phyloP scores from a whole-genome alignment of 2,329 filamentous ascomycete species.

The Exophiala viscosa region DNA sequence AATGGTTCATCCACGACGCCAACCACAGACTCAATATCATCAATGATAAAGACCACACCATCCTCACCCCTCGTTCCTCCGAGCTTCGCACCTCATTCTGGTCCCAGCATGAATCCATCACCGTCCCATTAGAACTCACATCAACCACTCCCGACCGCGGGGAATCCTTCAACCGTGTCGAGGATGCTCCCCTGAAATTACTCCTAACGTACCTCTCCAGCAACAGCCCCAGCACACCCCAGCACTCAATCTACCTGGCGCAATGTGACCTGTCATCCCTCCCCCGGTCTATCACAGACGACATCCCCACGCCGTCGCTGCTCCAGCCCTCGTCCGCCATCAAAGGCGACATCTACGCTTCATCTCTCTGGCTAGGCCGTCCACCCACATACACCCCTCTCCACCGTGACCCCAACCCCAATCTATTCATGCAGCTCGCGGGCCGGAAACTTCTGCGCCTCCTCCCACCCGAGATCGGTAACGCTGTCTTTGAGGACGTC shows the following conservation, averaged over 20 bases:
- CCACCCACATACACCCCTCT: conserved; percentile 86
- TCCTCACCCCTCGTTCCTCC: conserved; percentile 6
- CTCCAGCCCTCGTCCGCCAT: conserved; percentile 53
- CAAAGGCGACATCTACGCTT: conserved; percentile 79
- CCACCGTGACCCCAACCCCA: conserved; percentile 91
- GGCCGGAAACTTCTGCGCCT: conserved; percentile 71
- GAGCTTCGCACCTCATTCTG: conserved; percentile 24
- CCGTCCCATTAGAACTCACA: conserved; percentile 60
- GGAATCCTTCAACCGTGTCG: conserved; percentile 44
- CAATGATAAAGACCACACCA: background rate
- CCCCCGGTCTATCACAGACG: conserved; percentile 57
- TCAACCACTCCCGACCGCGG: conserved; percentile 4
- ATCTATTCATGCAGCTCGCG: conserved; percentile 80
- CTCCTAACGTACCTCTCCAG: conserved; percentile 55
- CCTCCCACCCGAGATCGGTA: conserved; percentile 61
- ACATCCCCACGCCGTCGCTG: conserved; percentile 61
- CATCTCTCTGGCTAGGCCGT: conserved; percentile 82
- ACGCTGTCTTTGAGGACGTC: conserved; percentile 59
- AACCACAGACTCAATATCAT: conserved; percentile 3
- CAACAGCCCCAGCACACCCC: conserved; percentile 23
- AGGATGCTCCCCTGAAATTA: conserved; percentile 53
- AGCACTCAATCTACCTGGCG: conserved; percentile 67
- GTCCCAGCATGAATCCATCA: conserved; percentile 42
- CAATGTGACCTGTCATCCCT: conserved; percentile 71
- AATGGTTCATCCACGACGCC: conserved; percentile 54